phyloP scores from a whole-genome alignment of 768 basidiomycete genomes.

The Gyrodon lividus region DNA sequence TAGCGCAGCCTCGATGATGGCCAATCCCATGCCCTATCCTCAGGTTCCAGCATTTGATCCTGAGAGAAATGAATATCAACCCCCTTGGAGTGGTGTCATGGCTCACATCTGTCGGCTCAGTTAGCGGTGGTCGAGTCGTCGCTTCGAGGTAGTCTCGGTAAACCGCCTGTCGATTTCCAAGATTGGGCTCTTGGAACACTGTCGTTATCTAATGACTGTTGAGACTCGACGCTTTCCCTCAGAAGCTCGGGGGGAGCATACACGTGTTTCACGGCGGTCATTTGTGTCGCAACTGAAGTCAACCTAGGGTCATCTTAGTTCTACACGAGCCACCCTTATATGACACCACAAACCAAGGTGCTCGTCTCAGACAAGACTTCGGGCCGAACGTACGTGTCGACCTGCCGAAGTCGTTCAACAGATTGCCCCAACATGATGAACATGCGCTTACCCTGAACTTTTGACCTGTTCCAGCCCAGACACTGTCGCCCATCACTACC shows the following conservation, averaged over 20 bases:
- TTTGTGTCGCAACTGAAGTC: background rate
- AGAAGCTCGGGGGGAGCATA: background rate
- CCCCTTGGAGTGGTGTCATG: background rate
- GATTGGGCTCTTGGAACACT: conserved; percentile 4
- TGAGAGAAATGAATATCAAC: background rate
- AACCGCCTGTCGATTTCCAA: conserved; percentile 7
- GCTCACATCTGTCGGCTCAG: conserved; percentile 1
- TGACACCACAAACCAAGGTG: conserved; percentile 11
- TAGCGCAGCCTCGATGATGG: background rate
- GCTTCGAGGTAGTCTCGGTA: conserved; percentile 9
- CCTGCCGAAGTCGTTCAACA: background rate
- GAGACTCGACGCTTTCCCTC: background rate
- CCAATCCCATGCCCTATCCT: conserved; percentile 40
- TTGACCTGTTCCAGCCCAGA: background rate
- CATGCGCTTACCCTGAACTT: background rate
- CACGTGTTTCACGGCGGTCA: background rate
- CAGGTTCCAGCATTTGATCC: conserved; percentile 33
- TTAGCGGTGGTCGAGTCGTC: background rate
- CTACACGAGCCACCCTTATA: background rate
- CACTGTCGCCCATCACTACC: background rate
- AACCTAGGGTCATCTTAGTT: conserved; percentile 5
- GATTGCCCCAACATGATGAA: background rate
- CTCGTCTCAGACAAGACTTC: conserved; percentile 11
- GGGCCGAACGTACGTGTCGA: background rate
- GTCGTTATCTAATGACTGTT: conserved; percentile 13